phyloP scores from a whole-genome alignment of 306 rosid genomes.

The Quercus suber region DNA sequence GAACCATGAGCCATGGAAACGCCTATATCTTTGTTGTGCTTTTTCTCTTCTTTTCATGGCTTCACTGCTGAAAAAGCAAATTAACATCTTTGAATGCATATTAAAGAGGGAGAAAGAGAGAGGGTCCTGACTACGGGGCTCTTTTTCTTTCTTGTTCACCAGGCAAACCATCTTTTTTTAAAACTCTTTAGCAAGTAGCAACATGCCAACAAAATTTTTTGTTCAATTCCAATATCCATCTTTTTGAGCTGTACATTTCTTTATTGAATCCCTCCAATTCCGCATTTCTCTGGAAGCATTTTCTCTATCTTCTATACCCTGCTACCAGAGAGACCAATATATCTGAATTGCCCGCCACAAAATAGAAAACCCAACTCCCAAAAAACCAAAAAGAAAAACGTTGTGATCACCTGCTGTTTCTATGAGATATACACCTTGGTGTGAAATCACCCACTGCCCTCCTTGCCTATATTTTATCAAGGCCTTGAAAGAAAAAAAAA shows the following conservation, averaged over 20 bases:
- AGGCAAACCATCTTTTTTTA: slow-evolving; percentile 30
- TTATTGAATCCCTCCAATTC: slow-evolving; percentile 25
- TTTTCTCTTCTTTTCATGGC: slow-evolving; percentile 51
- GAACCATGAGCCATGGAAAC: slow-evolving; percentile 42
- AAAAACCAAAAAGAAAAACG: neutral
- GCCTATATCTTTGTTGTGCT: slow-evolving; percentile 26
- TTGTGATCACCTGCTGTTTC: neutral
- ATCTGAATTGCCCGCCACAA: neutral
- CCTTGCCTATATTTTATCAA: neutral
- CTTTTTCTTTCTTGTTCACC: slow-evolving; percentile 38
- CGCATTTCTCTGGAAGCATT: slow-evolving; percentile 23
- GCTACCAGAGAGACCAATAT: slow-evolving; percentile 11
- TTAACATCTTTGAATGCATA: slow-evolving; percentile 36
- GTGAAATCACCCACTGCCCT: neutral
- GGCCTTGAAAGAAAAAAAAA: neutral
- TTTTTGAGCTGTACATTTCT: slow-evolving; percentile 46
- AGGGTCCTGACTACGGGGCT: slow-evolving; percentile 5
- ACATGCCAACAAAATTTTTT: slow-evolving; percentile 26
- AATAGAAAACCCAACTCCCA: neutral
- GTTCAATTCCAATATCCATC: slow-evolving; percentile 38
- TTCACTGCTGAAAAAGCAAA: slow-evolving; percentile 38
- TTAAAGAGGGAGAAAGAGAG: slow-evolving; percentile 11
- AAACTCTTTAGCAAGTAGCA: slow-evolving; percentile 3
- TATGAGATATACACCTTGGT: neutral
- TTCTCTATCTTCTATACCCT: slow-evolving; percentile 37